A percentile compares a stretch with the other conserved stretches of the same genome.
These are phyloP conservation scores for Gleditsia sinensis DNA, from an alignment of 306 rosid species.

Conservation along the genomic window DNA sequence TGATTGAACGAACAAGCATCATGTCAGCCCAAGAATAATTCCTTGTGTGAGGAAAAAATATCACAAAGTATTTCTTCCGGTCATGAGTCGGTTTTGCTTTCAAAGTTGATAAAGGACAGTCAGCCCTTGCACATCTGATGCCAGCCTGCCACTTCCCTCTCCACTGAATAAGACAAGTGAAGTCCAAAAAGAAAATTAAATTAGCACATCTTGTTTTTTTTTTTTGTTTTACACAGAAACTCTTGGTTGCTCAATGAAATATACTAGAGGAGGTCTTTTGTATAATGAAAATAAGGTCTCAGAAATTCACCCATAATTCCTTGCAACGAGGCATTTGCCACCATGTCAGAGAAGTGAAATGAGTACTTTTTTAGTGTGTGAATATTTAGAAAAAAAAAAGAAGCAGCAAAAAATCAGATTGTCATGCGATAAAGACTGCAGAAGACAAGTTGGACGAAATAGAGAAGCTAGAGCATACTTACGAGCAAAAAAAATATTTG, in stretches of 20 bases:
- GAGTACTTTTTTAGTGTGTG: background rate
- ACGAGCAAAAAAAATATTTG: conserved; percentile 1
- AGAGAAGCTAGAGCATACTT: conserved; percentile 16
- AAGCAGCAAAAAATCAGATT: background rate
- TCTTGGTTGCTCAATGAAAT: conserved; percentile 12
- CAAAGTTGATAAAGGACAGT: conserved; percentile 93
- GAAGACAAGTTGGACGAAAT: background rate
- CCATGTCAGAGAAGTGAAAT: conserved; percentile 6
- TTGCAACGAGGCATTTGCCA: conserved; percentile 21
- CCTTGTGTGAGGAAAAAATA: conserved; percentile 90
- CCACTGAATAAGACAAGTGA: conserved; percentile 66
- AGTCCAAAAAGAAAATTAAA: conserved; percentile 31
- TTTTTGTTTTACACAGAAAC: background rate
- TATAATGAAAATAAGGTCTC: background rate
- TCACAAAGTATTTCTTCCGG: conserved; percentile 87
- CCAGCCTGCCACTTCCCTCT: conserved; percentile 99
- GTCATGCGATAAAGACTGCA: background rate
- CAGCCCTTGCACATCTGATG: conserved; percentile 91
- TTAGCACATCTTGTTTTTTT: conserved; percentile 33
- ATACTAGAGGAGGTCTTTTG: conserved; percentile 10
- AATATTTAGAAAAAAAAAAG: too few species aligned
- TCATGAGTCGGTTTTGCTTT: conserved; percentile 96
- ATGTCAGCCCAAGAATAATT: conserved; percentile 95
- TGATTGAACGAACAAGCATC: conserved; percentile 75
- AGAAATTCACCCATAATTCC: conserved; percentile 17